Base-by-base conservation (phyloP, 148 eudicot species). In the Diospyros lotus region DNA sequence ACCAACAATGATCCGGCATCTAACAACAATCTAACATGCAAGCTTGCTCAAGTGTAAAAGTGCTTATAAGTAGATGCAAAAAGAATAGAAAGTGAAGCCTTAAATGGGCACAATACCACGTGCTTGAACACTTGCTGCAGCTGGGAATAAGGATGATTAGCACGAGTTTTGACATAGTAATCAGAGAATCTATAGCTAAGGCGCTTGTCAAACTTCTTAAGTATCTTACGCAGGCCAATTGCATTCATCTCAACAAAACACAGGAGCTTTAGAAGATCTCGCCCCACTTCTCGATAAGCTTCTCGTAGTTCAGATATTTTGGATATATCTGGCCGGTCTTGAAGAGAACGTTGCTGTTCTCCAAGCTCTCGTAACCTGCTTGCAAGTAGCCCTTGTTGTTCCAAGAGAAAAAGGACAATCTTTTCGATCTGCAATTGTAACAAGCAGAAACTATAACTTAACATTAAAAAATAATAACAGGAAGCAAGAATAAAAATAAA, bases 81-180 rank as follows among this genome's bases (percentile, higher is more conserved):
- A 8, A 58, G 64, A 44, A 46, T 17, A 58, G 54, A 68, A 43
- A 51, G 45, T 2, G 13, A 52, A 18, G 59, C 38, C 43, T 58
- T 44, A 44, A 50, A 69, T 14, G 58, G 40, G 40, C 53, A 66
- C 62, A 79, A 85, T 91, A 93, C 98, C 93, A 93, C 98, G 69
- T 93, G 98, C 88, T 93, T 91, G 80, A 93, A 91, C 45, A 93
- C 96, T 84, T 93, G 98, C 78, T 93, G 96, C 66, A 93, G 89
- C 79, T 89, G 93, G n/a, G 98, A 93, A 66, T 93, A 90, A 77
- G 98, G 98, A 80, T 93, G 98, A 83, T 90, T 89, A 68, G 98
- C 93, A 69, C 98, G 98, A 58, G 96, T 90, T 82, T 91, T 89
- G 68, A 93, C 96, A 75, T 93, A 93, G 85, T 93, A 89, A 79